Percentiles rank a stretch among this genome's conserved stretches.
These are phyloP conservation scores for Oenanthe sinensis DNA, from an alignment of 129 eudicot species.

Conservation along the genomic window DNA sequence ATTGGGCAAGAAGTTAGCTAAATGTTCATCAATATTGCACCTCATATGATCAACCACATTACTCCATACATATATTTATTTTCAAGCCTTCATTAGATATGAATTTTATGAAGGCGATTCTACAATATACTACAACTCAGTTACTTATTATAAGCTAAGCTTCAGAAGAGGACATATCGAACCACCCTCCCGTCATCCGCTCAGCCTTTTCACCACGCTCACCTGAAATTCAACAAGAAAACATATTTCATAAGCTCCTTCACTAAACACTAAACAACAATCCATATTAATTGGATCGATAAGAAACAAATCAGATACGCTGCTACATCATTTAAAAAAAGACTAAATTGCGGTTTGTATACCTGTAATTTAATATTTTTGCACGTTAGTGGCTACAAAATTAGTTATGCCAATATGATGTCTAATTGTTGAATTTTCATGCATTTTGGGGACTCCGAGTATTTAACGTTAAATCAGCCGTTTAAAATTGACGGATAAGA, in stretches of 20 bases:
- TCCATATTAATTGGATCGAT: not conserved
- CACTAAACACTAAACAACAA: not conserved
- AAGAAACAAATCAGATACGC: not conserved
- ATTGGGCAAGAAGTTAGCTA: not conserved
- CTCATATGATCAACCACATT: not conserved
- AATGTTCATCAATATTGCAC: not conserved
- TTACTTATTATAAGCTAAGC: conserved; percentile 6
- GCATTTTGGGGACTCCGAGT: too few species aligned
- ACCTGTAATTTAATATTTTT: too few species aligned
- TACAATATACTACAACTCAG: not conserved
- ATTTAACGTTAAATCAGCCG: too few species aligned
- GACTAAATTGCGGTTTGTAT: too few species aligned
- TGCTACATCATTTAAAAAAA: not conserved
- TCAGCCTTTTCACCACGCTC: conserved; percentile 59
- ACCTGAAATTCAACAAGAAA: conserved; percentile 21
- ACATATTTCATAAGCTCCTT: not conserved
- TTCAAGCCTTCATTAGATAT: not conserved
- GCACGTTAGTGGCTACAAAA: too few species aligned
- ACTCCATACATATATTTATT: not conserved
- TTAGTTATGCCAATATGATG: too few species aligned
- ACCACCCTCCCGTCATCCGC: conserved; percentile 54
- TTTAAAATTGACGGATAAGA: too few species aligned
- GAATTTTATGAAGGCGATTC: not conserved
- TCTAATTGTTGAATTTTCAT: too few species aligned
- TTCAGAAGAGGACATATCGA: conserved; percentile 36